phyloP scores from a whole-genome alignment of 78 protist species.

The Capsaspora owczarzaki region DNA sequence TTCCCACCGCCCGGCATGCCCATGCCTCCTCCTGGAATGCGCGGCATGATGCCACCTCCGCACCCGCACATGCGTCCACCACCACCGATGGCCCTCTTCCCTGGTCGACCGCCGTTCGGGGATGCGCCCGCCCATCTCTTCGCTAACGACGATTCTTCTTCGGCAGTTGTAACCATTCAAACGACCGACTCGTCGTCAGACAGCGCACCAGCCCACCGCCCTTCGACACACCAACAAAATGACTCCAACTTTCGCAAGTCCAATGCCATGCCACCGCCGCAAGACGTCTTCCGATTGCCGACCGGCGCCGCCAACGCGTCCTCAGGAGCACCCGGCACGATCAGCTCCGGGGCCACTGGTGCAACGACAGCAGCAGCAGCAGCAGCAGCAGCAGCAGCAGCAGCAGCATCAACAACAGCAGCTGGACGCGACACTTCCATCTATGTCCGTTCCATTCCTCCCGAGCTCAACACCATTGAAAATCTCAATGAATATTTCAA shows the following conservation, averaged over 20 bases:
- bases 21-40: too few species aligned
- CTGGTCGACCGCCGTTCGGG: too few species aligned
- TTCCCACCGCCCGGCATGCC: background rate
- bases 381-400: too few species aligned
- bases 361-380: background rate
- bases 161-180: too few species aligned
- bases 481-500: background rate
- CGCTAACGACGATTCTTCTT: too few species aligned
- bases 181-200: too few species aligned
- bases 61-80: background rate
- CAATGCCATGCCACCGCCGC: background rate
- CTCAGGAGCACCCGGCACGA: background rate
- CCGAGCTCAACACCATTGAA: background rate
- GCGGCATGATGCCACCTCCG: background rate
- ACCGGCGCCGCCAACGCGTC: background rate
- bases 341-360: background rate
- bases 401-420: too few species aligned
- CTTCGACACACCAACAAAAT: too few species aligned
- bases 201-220: too few species aligned
- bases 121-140: too few species aligned
- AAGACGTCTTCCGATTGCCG: background rate
- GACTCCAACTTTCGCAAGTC: too few species aligned
- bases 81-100: too few species aligned
- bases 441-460: background rate
- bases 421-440: background rate